Evolutionary conservation across 2,329 filamentous ascomycete genomes (phyloP), one percentile per base, ranked within the genome.

Genomic region (Fusarium stilboides): DNA sequence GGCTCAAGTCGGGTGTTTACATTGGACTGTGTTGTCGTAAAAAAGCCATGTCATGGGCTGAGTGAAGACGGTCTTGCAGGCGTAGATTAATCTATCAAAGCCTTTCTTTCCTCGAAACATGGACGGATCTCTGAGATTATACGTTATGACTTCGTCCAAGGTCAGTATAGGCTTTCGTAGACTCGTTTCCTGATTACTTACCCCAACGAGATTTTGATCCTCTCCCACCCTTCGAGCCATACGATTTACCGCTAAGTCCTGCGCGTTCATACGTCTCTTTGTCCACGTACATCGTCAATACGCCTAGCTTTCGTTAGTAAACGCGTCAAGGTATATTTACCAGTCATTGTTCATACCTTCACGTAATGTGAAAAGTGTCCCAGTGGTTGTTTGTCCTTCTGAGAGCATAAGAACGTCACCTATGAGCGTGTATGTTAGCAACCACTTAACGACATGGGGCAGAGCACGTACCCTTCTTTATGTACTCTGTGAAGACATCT

Each of bases 61-160:
- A 49, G 86, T 88, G 22, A 98, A 83, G 22, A 93, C 93, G 67
- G 94, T 93, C 72, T 91, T 90, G 77, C 90, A 94, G 15, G 94
- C 93, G 84, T 92, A 92, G 8, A 91, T 78, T 15, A 97, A 82
- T 45, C 93, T 85, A 66, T 94, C 91, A 74, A 97, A 97, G 0
- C 90, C 91, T 68, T 92, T 94, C 77, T 94, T 96, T 5, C 94
- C 94, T 55, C 90, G 91, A 9, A 93, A 78, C 93, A 97, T 97
- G 1, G 90, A 90, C 1, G 90, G 87, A 7, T 86, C 83, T 19
- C 90, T 87, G 28, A 99, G 85, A 62, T 98, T 90, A 51, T 92
- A 84, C 72, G 95, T 89, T 45, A 98, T 87, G 28, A 91, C 92
- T 96, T 59, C 19, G 28, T 15, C 14, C 14, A 42, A 10, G 36